Evolutionary conservation across 106 monocot genomes (phyloP).

Genomic region (Dendrobium catenatum): DNA sequence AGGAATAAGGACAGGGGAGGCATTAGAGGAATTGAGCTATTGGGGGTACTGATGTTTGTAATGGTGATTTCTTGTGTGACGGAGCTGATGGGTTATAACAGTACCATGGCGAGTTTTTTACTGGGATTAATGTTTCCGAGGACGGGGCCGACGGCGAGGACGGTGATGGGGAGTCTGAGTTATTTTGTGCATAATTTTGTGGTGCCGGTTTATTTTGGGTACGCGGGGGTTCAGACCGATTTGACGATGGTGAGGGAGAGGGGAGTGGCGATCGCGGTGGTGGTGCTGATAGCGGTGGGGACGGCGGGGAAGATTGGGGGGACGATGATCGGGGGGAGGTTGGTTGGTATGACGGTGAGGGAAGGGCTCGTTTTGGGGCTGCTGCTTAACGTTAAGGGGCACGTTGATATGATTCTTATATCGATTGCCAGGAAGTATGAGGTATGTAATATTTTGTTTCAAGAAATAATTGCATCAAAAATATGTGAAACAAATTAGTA

Average conservation of each 20-base stretch:
- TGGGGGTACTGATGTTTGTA: slow-evolving; percentile 5
- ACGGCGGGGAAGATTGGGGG: slow-evolving; percentile 48
- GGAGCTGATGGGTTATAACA: slow-evolving; percentile 48
- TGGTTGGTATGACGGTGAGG: slow-evolving; percentile 21
- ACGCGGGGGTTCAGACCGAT: slow-evolving; percentile 26
- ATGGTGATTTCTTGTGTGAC: slow-evolving; percentile 19
- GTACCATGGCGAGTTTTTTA: slow-evolving; percentile 40
- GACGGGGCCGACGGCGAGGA: slow-evolving; percentile 48
- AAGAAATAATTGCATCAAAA: not conserved
- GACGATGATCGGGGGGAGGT: slow-evolving; percentile 25
- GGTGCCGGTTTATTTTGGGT: slow-evolving; percentile 52
- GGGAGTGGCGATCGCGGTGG: not conserved
- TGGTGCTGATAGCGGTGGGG: slow-evolving; percentile 18
- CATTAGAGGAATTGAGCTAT: not conserved
- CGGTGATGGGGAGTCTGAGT: slow-evolving; percentile 28
- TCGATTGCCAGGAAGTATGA: slow-evolving; percentile 7
- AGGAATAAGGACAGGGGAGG: not conserved
- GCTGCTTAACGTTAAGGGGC: slow-evolving; percentile 69
- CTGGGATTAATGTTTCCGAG: slow-evolving; percentile 48
- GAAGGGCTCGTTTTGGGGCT: slow-evolving; percentile 46
- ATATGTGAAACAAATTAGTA: not conserved
- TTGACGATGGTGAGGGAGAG: slow-evolving; percentile 4
- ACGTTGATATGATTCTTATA: slow-evolving; percentile 48
- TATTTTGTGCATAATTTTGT: slow-evolving; percentile 36
- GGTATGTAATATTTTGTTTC: not conserved